phyloP scores from a whole-genome alignment of 2,329 filamentous ascomycete species.

The Mycosphaerella arachidis region DNA sequence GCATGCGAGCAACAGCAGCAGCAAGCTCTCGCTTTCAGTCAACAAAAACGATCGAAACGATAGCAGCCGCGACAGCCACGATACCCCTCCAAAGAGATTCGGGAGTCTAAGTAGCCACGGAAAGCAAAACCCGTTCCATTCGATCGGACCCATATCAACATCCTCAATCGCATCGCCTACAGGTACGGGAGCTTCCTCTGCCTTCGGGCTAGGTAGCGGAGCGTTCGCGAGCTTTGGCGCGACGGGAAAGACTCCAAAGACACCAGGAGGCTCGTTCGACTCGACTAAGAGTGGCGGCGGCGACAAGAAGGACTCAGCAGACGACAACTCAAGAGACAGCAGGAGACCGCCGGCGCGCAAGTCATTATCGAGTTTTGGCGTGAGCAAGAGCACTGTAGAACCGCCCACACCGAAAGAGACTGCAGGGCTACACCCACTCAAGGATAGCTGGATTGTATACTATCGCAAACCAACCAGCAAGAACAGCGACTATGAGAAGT shows the following conservation, averaged over 20 bases:
- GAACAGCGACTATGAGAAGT: conserved; percentile 97
- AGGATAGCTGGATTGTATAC: conserved; percentile 93
- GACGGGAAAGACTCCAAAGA: conserved; percentile 75
- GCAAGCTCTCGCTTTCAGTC: conserved; percentile 87
- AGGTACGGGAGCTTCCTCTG: conserved; percentile 69
- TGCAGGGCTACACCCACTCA: conserved; percentile 53
- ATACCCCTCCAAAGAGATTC: conserved; percentile 66
- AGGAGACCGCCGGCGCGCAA: conserved; percentile 25
- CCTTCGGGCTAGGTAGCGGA: conserved; percentile 89
- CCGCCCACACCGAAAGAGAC: conserved; percentile 35
- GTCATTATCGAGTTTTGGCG: conserved; percentile 22
- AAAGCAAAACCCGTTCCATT: conserved; percentile 73
- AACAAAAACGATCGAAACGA: conserved; percentile 52
- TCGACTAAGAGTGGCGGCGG: conserved; percentile 55
- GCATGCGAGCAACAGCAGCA: conserved; percentile 54
- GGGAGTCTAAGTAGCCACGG: conserved; percentile 67
- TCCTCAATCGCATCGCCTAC: conserved; percentile 68
- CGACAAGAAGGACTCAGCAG: conserved; percentile 54
- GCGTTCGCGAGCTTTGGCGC: conserved; percentile 84
- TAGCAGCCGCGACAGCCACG: conserved; percentile 50
- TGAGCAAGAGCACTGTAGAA: conserved; percentile 12
- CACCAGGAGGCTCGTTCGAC: conserved; percentile 70
- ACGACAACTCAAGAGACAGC: conserved; percentile 35
- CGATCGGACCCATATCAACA: conserved; percentile 65
- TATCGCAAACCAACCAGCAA: conserved; percentile 95